Base-by-base conservation (phyloP, 345 rosid genomes). In the Pistacia vera region DNA sequence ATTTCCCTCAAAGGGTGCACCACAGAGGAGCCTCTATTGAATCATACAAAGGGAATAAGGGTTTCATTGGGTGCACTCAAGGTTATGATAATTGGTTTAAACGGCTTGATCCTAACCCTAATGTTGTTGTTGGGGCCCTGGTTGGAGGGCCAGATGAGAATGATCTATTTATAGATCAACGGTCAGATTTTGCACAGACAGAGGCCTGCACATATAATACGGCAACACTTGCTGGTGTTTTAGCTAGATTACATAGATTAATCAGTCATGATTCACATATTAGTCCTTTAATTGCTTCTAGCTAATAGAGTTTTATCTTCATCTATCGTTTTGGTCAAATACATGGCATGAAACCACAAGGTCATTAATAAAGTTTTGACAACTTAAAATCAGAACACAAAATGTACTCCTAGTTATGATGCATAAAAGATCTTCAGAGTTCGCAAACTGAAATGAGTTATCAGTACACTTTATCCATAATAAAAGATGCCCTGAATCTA, bases 141-240 rank as follows among this genome's bases (percentile, higher is more conserved):
- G 95, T 89, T 9, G 95, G 95, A 7, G 95, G 95, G 44, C 95
- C 93, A 1, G 86, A 89, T 57, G 1, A 52, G 1, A 74, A 74
- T 36, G 95, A 88, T 74, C 73, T 71, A 46, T 91, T 89, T 62
- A 20, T 17, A 48, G 95, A 89, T 61, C 79, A 82, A 1, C 76
- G 93, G 73, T 71, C 67, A 16, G 88, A 86, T 68, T 91, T 49
- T 36, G 38, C 51, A 79, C 93, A 88, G 56, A 85, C 91, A 0
- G 93, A 91, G 81, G 89, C 93, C 0, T 91, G 95, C 63, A 89
- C 91, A 0, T 91, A 91, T 68, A 91, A 89, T 67, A 88, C 90
- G 0, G 90, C 92, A 18, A 60, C 84, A 4, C 79, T 91, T 8
- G 90, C 85, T 0, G 92, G 95, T 3, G 84, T 86, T 67, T 84